Conservation (phyloP, 2,329 filamentous ascomycete species). For the Colletotrichum tabaci region DNA sequence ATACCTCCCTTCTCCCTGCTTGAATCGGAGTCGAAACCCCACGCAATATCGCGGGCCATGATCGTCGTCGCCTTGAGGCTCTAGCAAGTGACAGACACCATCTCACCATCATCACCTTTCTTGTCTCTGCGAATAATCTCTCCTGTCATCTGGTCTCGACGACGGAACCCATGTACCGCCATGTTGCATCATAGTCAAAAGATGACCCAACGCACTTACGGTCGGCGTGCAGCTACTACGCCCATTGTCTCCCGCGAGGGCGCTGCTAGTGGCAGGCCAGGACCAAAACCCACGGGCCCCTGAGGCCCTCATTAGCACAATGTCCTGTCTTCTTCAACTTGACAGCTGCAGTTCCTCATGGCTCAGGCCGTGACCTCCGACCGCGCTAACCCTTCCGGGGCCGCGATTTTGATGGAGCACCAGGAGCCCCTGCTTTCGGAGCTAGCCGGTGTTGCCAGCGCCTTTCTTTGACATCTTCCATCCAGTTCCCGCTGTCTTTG, state of each 20-base stretch:
- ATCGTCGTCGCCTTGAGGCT: not conserved
- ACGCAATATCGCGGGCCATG: conserved; percentile 21
- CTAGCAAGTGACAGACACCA: not conserved
- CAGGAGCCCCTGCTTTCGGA: conserved; percentile 32
- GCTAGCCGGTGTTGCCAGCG: conserved; percentile 33
- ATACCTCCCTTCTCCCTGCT: conserved; percentile 26
- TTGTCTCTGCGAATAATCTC: not conserved
- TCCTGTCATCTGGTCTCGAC: not conserved
- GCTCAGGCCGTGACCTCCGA: conserved; percentile 17
- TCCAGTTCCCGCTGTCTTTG: not conserved
- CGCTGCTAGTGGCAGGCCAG: conserved; percentile 3
- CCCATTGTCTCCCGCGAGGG: not conserved
- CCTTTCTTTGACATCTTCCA: conserved; percentile 13
- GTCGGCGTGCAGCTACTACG: not conserved
- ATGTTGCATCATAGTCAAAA: not conserved
- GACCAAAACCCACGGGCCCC: not conserved
- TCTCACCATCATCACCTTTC: conserved; percentile 2
- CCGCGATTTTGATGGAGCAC: not conserved
- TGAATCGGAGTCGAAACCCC: conserved; percentile 16
- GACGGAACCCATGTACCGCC: too few species aligned
- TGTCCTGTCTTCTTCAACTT: conserved; percentile 33
- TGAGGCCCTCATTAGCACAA: conserved; percentile 11
- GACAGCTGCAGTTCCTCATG: conserved; percentile 29
- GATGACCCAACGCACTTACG: not conserved
- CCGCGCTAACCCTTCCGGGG: conserved; percentile 31